Evolutionary conservation across 2,329 filamentous ascomycete species (phyloP), one percentile per base, ranked within the genome.

Genomic region (Fusarium luffae): DNA sequence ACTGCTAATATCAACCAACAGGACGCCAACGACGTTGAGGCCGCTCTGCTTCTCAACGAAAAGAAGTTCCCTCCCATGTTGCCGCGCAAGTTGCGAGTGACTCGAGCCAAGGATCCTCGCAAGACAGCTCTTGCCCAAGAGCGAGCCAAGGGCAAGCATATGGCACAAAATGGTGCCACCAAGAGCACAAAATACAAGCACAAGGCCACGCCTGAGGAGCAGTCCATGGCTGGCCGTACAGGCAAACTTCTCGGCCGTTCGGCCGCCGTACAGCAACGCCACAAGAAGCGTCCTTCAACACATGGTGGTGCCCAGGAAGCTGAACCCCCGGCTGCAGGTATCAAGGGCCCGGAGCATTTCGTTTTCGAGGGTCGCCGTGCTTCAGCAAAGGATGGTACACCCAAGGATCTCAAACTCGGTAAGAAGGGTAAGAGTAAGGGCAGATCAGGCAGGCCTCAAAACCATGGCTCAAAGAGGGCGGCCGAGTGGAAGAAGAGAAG

Each of bases 31-130:
- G 85, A 91, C 46, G 95, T 99, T 47, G 96, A 99, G 80, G 88
- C 92, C n/a, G 96, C 96, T 3, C 86, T 99, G 14, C 86, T 97
- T 41, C 88, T 95, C 66, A 88, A 98, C 78, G 94, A 90, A 67
- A 97, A 98, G 84, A 96, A 93, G 75, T 98, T 94, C 76, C 94
- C 95, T 18, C 95, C 95, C 19, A 90, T 98, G 88, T 89, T 98
- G n/a, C 95, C 95, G 12, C 90, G 96, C 47, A 88, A 90, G 71
- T 85, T 99, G 34, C 92, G 96, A 56, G 94, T 99, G 48, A 91
- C 89, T 49, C 90, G 96, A 65, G 96, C 96, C 76, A 95, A 94
- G 80, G 92, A 92, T 60, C 87, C 86, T 37, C 85, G 86, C 76
- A 89, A 88, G 79, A 89, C 87, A 9, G 79, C 81, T 41, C 80